Conservation (phyloP, 2,329 filamentous ascomycete species). For the Albifimbria verrucaria region DNA sequence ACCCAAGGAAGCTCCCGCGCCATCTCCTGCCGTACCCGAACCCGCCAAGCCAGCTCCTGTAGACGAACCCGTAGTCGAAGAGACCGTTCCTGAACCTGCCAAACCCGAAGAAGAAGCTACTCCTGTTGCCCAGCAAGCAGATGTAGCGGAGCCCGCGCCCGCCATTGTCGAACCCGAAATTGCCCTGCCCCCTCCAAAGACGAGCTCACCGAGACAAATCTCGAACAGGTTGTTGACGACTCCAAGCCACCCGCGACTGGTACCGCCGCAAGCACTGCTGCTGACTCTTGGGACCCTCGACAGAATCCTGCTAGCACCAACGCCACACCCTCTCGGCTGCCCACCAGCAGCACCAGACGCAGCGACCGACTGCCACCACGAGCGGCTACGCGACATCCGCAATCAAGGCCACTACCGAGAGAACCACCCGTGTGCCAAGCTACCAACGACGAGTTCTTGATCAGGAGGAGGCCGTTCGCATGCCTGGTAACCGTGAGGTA, state of each 20-base stretch:
- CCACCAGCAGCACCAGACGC: slow-evolving; percentile 59
- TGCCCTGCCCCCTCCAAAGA: slow-evolving; percentile 70
- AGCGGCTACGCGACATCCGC: slow-evolving; percentile 75
- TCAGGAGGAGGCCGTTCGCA: slow-evolving; percentile 95
- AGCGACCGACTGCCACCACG: slow-evolving; percentile 43
- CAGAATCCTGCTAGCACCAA: slow-evolving; percentile 55
- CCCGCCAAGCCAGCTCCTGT: slow-evolving; percentile 32
- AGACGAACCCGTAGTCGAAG: slow-evolving; percentile 24
- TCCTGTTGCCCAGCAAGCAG: slow-evolving; percentile 28
- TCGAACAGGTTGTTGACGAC: slow-evolving; percentile 82
- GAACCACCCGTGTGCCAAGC: slow-evolving; percentile 67
- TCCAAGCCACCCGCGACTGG: slow-evolving; percentile 75
- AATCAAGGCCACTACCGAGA: slow-evolving; percentile 68
- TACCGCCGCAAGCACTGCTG: slow-evolving; percentile 84
- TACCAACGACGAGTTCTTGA: slow-evolving; percentile 85
- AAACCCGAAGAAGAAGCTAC: slow-evolving; percentile 31
- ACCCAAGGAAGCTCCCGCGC: slow-evolving; percentile 45
- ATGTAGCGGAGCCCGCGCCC: slow-evolving; percentile 14
- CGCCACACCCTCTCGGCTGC: slow-evolving; percentile 61
- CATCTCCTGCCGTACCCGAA: slow-evolving; percentile 25
- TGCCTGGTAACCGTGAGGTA: slow-evolving; percentile 95
- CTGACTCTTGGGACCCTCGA: slow-evolving; percentile 78
- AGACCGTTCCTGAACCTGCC: slow-evolving; percentile 31
- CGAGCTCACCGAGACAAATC: slow-evolving; percentile 85
- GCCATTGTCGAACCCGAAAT: slow-evolving; percentile 45